Conservation (phyloP, 176 grass and related monocot species). For the Chloris gayana region DNA sequence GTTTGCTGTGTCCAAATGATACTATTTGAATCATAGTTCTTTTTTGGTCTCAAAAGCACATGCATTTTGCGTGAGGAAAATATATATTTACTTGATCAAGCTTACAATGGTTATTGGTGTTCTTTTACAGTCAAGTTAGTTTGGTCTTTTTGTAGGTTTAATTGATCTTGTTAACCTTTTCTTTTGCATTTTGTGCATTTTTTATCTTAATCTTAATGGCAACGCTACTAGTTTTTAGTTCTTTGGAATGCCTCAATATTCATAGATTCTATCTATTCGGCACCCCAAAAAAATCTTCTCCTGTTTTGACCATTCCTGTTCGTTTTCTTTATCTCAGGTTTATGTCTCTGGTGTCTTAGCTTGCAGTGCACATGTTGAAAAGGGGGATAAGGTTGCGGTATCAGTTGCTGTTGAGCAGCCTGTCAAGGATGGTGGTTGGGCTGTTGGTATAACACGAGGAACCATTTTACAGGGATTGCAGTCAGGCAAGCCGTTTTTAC, state of each 20-base stretch:
- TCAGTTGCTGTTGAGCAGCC: constrained; percentile 84
- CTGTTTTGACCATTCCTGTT: constrained; percentile 8
- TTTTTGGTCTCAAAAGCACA: neutral
- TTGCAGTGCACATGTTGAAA: constrained; percentile 97
- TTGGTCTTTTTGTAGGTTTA: constrained; percentile 8
- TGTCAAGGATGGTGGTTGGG: constrained; percentile 58
- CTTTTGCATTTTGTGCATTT: neutral
- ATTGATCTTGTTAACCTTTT: neutral
- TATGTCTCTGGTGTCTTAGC: constrained; percentile 94
- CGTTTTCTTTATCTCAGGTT: constrained; percentile 56
- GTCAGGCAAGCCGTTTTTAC: constrained; percentile 56
- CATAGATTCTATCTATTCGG: neutral
- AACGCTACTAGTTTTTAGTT: neutral
- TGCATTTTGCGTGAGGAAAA: constrained; percentile 3
- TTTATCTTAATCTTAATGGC: constrained; percentile 16
- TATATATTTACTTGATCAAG: constrained; percentile 4
- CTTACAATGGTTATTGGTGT: neutral
- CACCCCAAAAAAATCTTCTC: neutral
- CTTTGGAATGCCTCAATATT: neutral
- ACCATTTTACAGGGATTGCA: constrained; percentile 71
- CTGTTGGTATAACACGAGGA: constrained; percentile 89
- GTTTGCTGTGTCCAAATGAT: constrained; percentile 13
- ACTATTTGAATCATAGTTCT: constrained; percentile 3
- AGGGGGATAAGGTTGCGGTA: constrained; percentile 82
- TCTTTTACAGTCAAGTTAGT: neutral